Conservation (phyloP, 352 stramenopile species). For the Phytophthora citrophthora region DNA sequence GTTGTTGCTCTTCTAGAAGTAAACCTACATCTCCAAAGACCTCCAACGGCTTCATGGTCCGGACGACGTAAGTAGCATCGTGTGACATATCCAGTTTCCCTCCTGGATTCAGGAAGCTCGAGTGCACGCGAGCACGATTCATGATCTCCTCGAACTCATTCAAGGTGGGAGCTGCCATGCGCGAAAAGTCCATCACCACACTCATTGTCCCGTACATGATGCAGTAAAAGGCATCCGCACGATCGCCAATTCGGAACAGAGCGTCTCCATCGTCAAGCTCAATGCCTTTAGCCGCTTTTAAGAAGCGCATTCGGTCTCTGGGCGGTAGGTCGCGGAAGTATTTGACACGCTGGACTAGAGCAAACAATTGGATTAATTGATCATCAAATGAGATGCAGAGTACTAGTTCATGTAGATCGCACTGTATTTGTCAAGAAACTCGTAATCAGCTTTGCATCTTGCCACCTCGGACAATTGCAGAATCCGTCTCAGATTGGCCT, state of each 20-base stretch:
- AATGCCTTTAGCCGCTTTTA: constrained; percentile 70
- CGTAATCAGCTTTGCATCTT: constrained; percentile 62
- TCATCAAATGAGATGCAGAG: too few relatives aligned
- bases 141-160: constrained; percentile 81
- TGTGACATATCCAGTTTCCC: constrained; percentile 50
- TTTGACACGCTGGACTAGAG: constrained; percentile 57
- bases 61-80: constrained; percentile 66
- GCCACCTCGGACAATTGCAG: constrained; percentile 50
- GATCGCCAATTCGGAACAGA: constrained; percentile 73
- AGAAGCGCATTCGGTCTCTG: constrained; percentile 60
- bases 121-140: constrained; percentile 70
- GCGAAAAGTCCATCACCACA: constrained; percentile 78
- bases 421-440: constrained; percentile 76
- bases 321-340: constrained; percentile 70
- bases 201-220: constrained; percentile 80
- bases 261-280: constrained; percentile 68
- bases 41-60: constrained; percentile 67
- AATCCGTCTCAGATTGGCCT: constrained; percentile 45
- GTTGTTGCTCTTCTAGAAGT: constrained; percentile 58
- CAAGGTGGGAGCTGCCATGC: constrained; percentile 63
- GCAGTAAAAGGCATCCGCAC: constrained; percentile 77
- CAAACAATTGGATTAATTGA: not conserved
- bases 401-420: not conserved
- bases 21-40: constrained; percentile 77
- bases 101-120: constrained; percentile 67